phyloP scores from a whole-genome alignment of 176 grass and related monocot species.

The Eragrostis nindensis region DNA sequence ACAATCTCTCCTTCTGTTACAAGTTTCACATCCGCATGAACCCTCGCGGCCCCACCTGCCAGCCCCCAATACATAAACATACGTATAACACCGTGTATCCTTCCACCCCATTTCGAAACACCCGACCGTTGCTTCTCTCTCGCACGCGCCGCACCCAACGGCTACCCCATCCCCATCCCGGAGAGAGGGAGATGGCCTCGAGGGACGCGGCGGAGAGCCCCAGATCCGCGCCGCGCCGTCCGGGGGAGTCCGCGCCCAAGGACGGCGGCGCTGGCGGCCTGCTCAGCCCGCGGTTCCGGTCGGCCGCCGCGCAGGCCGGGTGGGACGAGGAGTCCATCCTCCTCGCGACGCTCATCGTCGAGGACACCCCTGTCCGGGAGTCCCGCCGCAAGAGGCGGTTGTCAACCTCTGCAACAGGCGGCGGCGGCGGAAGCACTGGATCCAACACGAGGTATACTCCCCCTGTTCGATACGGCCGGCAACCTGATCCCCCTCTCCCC shows the following conservation, averaged over 20 bases:
- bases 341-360: slow-evolving; percentile 78
- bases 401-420: slow-evolving; percentile 30
- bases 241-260: slow-evolving; percentile 32
- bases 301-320: slow-evolving; percentile 73
- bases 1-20: background rate
- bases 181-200: slow-evolving; percentile 23
- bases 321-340: slow-evolving; percentile 97
- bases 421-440: slow-evolving; percentile 38
- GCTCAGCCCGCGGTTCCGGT: slow-evolving; percentile 84
- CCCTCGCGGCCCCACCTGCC: background rate
- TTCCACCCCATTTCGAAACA: slow-evolving; percentile 54
- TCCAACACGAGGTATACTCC: slow-evolving; percentile 58
- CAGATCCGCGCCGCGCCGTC: slow-evolving; percentile 12
- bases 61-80: background rate
- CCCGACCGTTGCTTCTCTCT: slow-evolving; percentile 51
- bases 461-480: no score
- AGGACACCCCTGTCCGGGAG: slow-evolving; percentile 93
- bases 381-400: slow-evolving; percentile 73
- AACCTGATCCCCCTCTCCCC: background rate
- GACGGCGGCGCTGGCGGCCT: slow-evolving; percentile 24
- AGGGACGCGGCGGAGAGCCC: slow-evolving; percentile 33
- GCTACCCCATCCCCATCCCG: slow-evolving; percentile 26
- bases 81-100: background rate
- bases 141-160: background rate
- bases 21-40: background rate